phyloP scores from a whole-genome alignment of 345 rosid species.

The Arabidopsis thaliana region TAIR10.1 NC_003070.9:6672001-6672500 shows the following conservation, averaged over 20 bases:
- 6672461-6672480: slow-evolving; percentile 24
- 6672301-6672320: slow-evolving; percentile 87
- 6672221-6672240: slow-evolving; percentile 87
- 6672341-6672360: slow-evolving; percentile 23
- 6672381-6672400: slow-evolving; percentile 82
- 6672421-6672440: slow-evolving; percentile 52
- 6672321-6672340: slow-evolving; percentile 62
- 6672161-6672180: slow-evolving; percentile 61
- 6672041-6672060: slow-evolving; percentile 85
- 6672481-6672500: slow-evolving; percentile 29
- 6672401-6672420: slow-evolving; percentile 94
- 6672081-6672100: slow-evolving; percentile 85
- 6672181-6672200: slow-evolving; percentile 65
- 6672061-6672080: slow-evolving; percentile 93
- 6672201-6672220: slow-evolving; percentile 83
- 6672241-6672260: slow-evolving; percentile 87
- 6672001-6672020: slow-evolving; percentile 78
- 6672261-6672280: slow-evolving; percentile 97
- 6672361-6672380: slow-evolving; percentile 33
- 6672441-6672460: slow-evolving; percentile 33
- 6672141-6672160: slow-evolving; percentile 85
- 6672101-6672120: slow-evolving; percentile 63
- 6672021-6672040: slow-evolving; percentile 78
- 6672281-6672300: slow-evolving; percentile 84
- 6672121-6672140: slow-evolving; percentile 69